These are phyloP conservation scores for Ustilago curta DNA, from an alignment of 1,284 basidiomycete species.

Conservation along the genomic window DNA sequence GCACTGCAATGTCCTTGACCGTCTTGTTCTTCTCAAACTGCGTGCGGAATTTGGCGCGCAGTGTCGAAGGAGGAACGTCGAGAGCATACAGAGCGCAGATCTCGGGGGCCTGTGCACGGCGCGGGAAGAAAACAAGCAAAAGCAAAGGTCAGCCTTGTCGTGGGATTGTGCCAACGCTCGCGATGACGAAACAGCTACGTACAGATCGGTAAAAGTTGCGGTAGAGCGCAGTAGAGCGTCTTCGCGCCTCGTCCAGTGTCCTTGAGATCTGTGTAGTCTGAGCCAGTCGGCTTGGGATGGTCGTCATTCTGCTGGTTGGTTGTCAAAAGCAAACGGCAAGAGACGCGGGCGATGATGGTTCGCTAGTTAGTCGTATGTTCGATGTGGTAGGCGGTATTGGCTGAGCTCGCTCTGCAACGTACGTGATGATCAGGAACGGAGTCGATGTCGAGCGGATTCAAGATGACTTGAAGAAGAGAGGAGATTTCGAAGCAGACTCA, in stretches of 20 bases:
- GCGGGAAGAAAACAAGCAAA: background rate
- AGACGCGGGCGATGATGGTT: background rate
- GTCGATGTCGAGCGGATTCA: conserved; percentile 23
- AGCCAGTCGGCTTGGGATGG: conserved; percentile 90
- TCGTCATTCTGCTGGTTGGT: conserved; percentile 75
- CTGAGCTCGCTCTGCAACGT: conserved; percentile 5
- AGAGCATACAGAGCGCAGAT: conserved; percentile 87
- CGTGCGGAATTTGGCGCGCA: conserved; percentile 85
- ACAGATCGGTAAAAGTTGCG: conserved; percentile 91
- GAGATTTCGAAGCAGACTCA: background rate
- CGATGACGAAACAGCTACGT: conserved; percentile 66
- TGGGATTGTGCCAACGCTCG: background rate
- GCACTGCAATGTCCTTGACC: conserved; percentile 83
- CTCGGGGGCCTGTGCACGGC: conserved; percentile 81
- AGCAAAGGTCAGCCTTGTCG: background rate
- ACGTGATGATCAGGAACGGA: conserved; percentile 17
- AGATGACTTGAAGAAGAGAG: conserved; percentile 9
- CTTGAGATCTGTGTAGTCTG: conserved; percentile 73
- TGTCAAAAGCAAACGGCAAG: background rate
- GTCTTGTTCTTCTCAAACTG: conserved; percentile 88
- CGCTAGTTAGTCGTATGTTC: conserved; percentile 1
- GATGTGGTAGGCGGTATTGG: background rate
- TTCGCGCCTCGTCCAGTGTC: conserved; percentile 78
- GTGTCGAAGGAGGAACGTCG: conserved; percentile 81
- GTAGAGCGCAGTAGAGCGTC: conserved; percentile 83